phyloP scores from a whole-genome alignment of 2,329 filamentous ascomycete species.

The Raffaelea arxii region DNA sequence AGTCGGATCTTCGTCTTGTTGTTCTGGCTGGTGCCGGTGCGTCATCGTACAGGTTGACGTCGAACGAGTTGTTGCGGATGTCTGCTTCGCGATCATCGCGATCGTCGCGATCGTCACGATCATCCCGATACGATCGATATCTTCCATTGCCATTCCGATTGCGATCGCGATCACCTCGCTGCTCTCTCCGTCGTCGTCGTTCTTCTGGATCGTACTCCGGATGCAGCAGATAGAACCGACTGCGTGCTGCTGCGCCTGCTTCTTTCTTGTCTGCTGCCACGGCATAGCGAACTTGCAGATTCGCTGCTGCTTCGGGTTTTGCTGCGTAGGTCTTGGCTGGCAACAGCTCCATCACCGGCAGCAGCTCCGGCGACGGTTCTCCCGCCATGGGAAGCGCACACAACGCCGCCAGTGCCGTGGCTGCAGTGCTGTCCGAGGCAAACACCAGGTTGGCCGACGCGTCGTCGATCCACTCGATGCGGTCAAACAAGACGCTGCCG shows the following conservation, averaged over 20 bases:
- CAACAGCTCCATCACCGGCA: constrained; percentile 54
- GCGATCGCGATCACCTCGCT: constrained; percentile 50
- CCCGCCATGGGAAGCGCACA: constrained; percentile 38
- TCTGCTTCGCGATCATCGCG: constrained; percentile 39
- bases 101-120: constrained; percentile 28
- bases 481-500: constrained; percentile 39
- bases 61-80: constrained; percentile 45
- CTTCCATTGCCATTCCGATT: too few relatives aligned
- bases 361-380: constrained; percentile 43
- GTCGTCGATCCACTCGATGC: constrained; percentile 93
- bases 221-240: constrained; percentile 86
- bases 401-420: constrained; percentile 45
- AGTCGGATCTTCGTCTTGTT: constrained; percentile 11
- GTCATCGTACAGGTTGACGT: constrained; percentile 57
- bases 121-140: constrained; percentile 14
- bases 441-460: constrained; percentile 82
- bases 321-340: constrained; percentile 59
- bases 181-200: constrained; percentile 41
- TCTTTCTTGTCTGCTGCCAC: constrained; percentile 71
- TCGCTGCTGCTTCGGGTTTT: constrained; percentile 58
- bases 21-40: constrained; percentile 24
- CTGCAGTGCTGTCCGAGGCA: constrained; percentile 39
- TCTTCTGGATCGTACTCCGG: constrained; percentile 81
- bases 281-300: constrained; percentile 64
- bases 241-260: constrained; percentile 66